Evolutionary conservation across 768 basidiomycete genomes (phyloP), one percentile per base, ranked within the genome.

Genomic region (Leccinum longicurvipes): DNA sequence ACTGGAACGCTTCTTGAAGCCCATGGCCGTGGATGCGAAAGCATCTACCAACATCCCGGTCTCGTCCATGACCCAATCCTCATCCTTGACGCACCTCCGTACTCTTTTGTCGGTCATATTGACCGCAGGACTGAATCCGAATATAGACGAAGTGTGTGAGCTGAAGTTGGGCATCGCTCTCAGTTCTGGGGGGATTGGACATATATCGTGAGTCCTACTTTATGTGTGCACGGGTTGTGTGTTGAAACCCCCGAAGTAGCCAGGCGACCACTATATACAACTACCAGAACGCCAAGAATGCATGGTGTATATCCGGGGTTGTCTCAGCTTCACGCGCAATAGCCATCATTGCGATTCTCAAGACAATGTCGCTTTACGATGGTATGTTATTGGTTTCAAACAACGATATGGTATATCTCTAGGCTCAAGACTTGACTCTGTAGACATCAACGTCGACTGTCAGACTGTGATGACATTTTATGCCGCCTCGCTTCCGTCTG

Each of bases 391-490:
- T 50, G 9, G 25, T 39, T 39, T n/a, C 36, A 39, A 39, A 6
- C 28, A 15, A 32, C 9, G 23, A 6, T 36, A 3, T 51, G 24
- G 7, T 7, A 21, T 7, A 15, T 47, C 11, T 31, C 50, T 34
- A 9, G 48, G 46, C 32, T 60, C 19, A 58, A 45, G 36, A 9
- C 14, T 10, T 9, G 21, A 27, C 36, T 55, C 24, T 6, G 0
- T 59, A 93, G 93, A 90, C 36, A 75, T 84, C 5, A 79, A 85
- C 50, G 84, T 86, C 50, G 78, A 77, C 27, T 86, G 87, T 15
- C 86, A 82, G 58, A 85, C 87, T 1, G 82, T 91, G 21, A 86
- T 89, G 57, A 79, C 87, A 0, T 96, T 91, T 68, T 97, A 93
- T 69, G 79, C 87, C 0, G 81, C 86, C 1, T 86, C 89, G 2